A percentile compares a stretch with the other conserved stretches of the same genome.
Evolutionary conservation across 2,329 filamentous ascomycete species (phyloP).

Genomic region (Penicillium decumbens): DNA sequence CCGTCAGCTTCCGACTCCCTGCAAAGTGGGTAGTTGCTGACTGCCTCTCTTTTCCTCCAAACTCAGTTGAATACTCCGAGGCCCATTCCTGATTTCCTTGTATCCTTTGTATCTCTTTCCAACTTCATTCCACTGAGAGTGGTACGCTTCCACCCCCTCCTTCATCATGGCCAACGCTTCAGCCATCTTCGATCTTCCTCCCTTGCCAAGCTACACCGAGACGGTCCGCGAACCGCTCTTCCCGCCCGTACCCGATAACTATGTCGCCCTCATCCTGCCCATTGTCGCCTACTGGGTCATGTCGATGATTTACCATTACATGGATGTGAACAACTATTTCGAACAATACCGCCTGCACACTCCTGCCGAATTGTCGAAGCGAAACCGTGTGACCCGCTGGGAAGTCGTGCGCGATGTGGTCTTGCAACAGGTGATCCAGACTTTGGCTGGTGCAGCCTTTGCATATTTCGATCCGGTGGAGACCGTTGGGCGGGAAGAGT

Average conservation of each 20-base stretch:
- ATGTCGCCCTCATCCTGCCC: constrained; percentile 69
- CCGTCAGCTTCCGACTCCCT: background rate
- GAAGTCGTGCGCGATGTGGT: constrained; percentile 88
- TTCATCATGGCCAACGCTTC: constrained; percentile 37
- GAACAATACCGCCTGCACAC: constrained; percentile 92
- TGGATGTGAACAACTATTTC: constrained; percentile 81
- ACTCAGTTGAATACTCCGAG: no score
- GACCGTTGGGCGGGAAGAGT: constrained; percentile 70
- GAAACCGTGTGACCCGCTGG: constrained; percentile 79
- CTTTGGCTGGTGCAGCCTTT: constrained; percentile 63
- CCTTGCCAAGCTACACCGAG: constrained; percentile 76
- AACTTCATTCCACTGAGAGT: background rate
- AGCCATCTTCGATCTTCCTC: constrained; percentile 60
- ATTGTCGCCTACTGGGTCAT: constrained; percentile 83
- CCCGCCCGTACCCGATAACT: constrained; percentile 73
- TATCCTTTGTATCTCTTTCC: constrained; percentile 1
- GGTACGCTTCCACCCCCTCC: background rate
- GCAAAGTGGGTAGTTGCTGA: background rate
- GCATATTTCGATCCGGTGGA: constrained; percentile 69
- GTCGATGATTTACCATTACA: constrained; percentile 78
- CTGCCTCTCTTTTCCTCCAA: background rate
- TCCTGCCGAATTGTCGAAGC: constrained; percentile 79
- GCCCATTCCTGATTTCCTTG: background rate
- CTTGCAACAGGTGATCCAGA: constrained; percentile 86
- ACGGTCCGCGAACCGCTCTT: constrained; percentile 66